Conservation (phyloP, 2,329 filamentous ascomycete genomes). For the Macroventuria anomochaeta region DNA sequence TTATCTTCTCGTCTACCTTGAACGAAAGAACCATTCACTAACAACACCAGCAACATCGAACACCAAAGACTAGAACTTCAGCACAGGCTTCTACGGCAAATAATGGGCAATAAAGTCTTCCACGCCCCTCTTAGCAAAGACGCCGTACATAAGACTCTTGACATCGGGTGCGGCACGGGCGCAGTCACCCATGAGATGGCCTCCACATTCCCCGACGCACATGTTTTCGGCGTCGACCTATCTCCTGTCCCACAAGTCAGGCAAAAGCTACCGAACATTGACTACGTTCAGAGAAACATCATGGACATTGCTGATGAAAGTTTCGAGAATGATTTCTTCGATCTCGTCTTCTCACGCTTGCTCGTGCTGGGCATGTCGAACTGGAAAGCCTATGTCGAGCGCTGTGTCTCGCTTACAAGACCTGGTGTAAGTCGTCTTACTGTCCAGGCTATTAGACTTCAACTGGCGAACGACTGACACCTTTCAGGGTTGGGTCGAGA, state of each 20-base stretch:
- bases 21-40: no score
- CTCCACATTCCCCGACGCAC: slow-evolving; percentile 9
- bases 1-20: no score
- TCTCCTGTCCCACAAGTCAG: slow-evolving; percentile 25
- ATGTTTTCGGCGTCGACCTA: slow-evolving; percentile 31
- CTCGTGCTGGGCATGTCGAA: slow-evolving; percentile 60
- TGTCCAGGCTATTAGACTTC: no score
- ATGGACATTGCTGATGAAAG: slow-evolving; percentile 40
- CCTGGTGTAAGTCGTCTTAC: slow-evolving; percentile 43
- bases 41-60: slow-evolving; percentile 18
- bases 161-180: slow-evolving; percentile 31
- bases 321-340: slow-evolving; percentile 56
- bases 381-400: slow-evolving; percentile 52
- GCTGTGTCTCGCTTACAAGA: slow-evolving; percentile 42
- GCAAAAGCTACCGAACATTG: slow-evolving; percentile 18
- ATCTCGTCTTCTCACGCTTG: slow-evolving; percentile 62
- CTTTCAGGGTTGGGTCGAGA: slow-evolving; percentile 2
- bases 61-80: slow-evolving; percentile 33
- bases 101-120: slow-evolving; percentile 22
- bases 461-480: not conserved
- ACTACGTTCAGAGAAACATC: slow-evolving; percentile 18
- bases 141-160: slow-evolving; percentile 17
- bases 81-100: slow-evolving; percentile 8
- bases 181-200: slow-evolving; percentile 21
- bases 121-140: slow-evolving; percentile 15